Percentiles rank a stretch among this genome's conserved stretches.
phyloP scores from a whole-genome alignment of 768 basidiomycete genomes.

The Lanmaoa pseudosensibilis region DNA sequence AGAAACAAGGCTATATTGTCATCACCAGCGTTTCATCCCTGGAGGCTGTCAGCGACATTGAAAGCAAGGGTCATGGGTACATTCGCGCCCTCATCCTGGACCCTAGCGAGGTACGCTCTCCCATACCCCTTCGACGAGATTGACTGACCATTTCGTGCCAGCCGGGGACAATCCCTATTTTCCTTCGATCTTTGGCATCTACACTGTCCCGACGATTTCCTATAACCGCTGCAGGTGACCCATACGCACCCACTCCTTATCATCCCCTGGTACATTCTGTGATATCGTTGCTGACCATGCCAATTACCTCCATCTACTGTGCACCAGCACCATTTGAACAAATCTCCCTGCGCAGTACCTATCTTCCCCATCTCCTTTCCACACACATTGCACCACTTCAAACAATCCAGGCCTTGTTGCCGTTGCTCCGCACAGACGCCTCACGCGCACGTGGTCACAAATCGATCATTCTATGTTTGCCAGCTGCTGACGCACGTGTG shows the following conservation, averaged over 20 bases:
- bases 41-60: slow-evolving; percentile 63
- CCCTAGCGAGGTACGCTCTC: slow-evolving; percentile 61
- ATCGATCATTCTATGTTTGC: slow-evolving; percentile 71
- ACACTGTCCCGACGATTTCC: slow-evolving; percentile 83
- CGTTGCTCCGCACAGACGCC: slow-evolving; percentile 71
- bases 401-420: slow-evolving; percentile 73
- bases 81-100: slow-evolving; percentile 81
- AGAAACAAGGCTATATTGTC: slow-evolving; percentile 79
- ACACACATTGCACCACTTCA: slow-evolving; percentile 79
- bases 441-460: slow-evolving; percentile 42
- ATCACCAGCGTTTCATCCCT: slow-evolving; percentile 74
- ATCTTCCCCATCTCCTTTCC: slow-evolving; percentile 69
- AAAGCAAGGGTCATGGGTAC: slow-evolving; percentile 68
- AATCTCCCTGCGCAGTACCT: slow-evolving; percentile 58
- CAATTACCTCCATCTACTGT: slow-evolving; percentile 37
- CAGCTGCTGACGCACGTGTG: slow-evolving; percentile 68
- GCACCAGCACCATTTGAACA: slow-evolving; percentile 67
- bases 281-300: slow-evolving; percentile 70
- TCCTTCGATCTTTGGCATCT: slow-evolving; percentile 78
- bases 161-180: slow-evolving; percentile 71
- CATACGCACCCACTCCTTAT: slow-evolving; percentile 63
- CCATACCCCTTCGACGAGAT: background rate
- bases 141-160: slow-evolving; percentile 31
- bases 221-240: slow-evolving; percentile 75
- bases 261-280: slow-evolving; percentile 76